Evolutionary conservation across 2,329 filamentous ascomycete genomes (phyloP), one percentile per base, ranked within the genome.

Genomic region (Pyricularia pennisetigena): DNA sequence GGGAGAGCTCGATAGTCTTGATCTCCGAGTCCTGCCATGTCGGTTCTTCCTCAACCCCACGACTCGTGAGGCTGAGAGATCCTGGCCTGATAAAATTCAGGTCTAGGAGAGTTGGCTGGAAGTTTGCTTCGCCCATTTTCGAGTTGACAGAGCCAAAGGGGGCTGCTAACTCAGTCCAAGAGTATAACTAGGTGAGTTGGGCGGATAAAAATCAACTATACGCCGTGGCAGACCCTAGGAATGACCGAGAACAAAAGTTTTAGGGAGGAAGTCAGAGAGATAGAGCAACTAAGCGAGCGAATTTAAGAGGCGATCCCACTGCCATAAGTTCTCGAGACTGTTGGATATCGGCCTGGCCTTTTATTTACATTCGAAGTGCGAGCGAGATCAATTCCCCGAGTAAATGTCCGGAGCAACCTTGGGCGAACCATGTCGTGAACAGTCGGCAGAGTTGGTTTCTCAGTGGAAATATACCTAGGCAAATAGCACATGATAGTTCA

Each of bases 41-140:
- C 23, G 65, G 65, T 10, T 49, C 12, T 23, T 66, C 23, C 14
- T 29, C 65, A 16, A n/a, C 3, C 24, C 4, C 5, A n/a, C 65
- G 65, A 9, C 8, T 24, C 9, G 65, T 66, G 23, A 66, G 65
- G 5, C 54, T 10, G 6, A 66, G 65, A 14, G 65, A 66, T 20
- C 65, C 65, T 1, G 65, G 65, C 65, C 65, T 49, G 41, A 66
- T 20, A 14, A 66, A 66, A 16, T 66, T 66, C 35, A 66, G 5
- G 41, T 57, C 65, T 16, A 66, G 65, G 41, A 66, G 23, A n/a
- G 24, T 30, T 24, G 41, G 14, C n/a, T 28, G 24, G 16, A 24
- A 49, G 30, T 7, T 9, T 23, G 41, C 23, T 35, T 66, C 65
- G 16, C 65, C 65, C 65, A 66, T 66, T 32, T 28, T 29, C 12